Percentiles rank a stretch among this genome's conserved stretches.
These are phyloP conservation scores for Eucalyptus marginata DNA, from an alignment of 345 rosid genomes.

Conservation along the genomic window DNA sequence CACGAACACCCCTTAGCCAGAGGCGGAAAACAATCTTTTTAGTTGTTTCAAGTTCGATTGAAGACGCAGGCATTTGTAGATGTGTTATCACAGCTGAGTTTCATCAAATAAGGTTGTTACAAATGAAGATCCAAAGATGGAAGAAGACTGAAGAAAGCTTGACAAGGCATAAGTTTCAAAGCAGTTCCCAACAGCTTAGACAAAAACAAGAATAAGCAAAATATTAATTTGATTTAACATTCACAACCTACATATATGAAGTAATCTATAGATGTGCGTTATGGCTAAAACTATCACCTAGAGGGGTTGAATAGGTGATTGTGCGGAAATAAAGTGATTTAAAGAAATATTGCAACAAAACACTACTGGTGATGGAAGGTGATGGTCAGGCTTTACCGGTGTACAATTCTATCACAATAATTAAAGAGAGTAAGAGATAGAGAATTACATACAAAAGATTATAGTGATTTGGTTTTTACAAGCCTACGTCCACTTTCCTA, in stretches of 20 bases:
- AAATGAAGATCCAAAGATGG: background rate
- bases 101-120: background rate
- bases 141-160: background rate
- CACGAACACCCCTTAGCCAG: background rate
- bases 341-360: no score
- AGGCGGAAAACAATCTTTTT: background rate
- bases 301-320: no score
- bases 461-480: no score
- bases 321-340: fast-evolving
- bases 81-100: background rate
- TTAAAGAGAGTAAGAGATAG: no score
- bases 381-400: no score
- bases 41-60: background rate
- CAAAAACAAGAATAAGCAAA: background rate
- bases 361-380: no score
- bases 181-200: background rate
- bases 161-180: background rate
- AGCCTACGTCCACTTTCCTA: fast-evolving
- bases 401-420: no score
- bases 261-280: background rate
- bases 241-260: background rate
- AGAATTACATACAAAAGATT: no score
- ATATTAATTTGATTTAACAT: background rate
- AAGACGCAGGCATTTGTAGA: background rate
- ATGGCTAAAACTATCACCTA: no score